Evolutionary conservation across 176 grass and related monocot species (phyloP).

Genomic region (Lolium perenne): DNA sequence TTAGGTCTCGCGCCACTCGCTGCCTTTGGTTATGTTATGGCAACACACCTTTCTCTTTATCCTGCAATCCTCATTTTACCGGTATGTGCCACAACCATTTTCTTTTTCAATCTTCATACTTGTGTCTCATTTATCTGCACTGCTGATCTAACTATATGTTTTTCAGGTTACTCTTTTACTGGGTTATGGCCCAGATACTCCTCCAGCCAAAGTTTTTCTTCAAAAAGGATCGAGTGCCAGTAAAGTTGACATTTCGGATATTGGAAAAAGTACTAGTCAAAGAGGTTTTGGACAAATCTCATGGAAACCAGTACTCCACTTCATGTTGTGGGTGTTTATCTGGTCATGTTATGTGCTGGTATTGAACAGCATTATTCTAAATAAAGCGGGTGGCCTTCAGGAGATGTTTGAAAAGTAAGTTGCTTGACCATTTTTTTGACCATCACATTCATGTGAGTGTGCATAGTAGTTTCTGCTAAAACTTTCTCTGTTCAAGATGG

Average conservation of each 20-base stretch:
- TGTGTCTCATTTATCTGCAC: conserved; percentile 25
- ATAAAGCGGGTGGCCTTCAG: conserved; percentile 63
- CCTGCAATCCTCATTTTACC: conserved; percentile 86
- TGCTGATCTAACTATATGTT: conserved; percentile 21
- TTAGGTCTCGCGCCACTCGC: conserved; percentile 83
- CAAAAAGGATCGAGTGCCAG: conserved; percentile 45
- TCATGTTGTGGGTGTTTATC: conserved; percentile 70
- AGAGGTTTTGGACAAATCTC: conserved; percentile 57
- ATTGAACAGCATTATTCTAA: conserved; percentile 72
- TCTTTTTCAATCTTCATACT: background rate
- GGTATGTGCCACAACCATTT: conserved; percentile 52
- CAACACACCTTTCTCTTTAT: conserved; percentile 89
- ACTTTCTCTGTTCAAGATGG: background rate
- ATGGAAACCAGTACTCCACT: conserved; percentile 60
- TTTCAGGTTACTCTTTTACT: conserved; percentile 84
- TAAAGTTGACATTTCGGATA: conserved; percentile 27
- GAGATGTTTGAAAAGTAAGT: conserved; percentile 97
- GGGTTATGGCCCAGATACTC: conserved; percentile 82
- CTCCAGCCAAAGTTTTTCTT: conserved; percentile 72
- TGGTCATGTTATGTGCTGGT: conserved; percentile 79
- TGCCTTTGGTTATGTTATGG: conserved; percentile 96
- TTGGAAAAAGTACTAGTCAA: conserved; percentile 34
- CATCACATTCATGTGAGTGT: background rate
- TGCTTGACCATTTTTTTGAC: background rate
- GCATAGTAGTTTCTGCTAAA: conserved; percentile 21